Evolutionary conservation across 176 grass and related monocot genomes (phyloP), one percentile per base, ranked within the genome.

Genomic region (Zoysia pacifica): DNA sequence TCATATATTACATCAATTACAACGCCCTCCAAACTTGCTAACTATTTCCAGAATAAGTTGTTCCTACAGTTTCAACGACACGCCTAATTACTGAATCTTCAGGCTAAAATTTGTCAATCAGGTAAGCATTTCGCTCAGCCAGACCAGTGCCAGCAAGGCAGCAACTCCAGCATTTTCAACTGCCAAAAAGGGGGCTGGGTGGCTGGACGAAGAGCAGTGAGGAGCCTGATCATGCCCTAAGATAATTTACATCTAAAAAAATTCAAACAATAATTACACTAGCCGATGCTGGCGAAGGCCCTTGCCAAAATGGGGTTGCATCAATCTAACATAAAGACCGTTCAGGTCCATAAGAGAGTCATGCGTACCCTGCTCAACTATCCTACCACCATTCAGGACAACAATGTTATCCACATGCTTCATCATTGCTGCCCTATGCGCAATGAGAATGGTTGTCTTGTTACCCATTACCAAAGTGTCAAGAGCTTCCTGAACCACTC

Each of bases 231-330:
- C 65, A 71, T 67, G 81, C 59, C 73, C 80, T 78, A 85, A 72
- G 43, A 85, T 69, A 94, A 94, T 89, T 89, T 94, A 89, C 89
- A 91, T 47, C 72, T 88, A 87, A 70, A 60, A 80, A 92, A 77
- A 62, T 76, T 60, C 60, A 79, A 70, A 73, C 9, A 49, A 70
- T 80, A 91, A 75, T 88, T 92, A 96, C 93, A 96, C 86, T 80
- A 99, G 90, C 55, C 90, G 86, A 69, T 92, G 90, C 79, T 99
- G 97, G 48, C 93, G 88, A 68, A 99, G 87, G 72, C 97, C 93
- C 84, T 99, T 99, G 83, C 86, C 84, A 70, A 99, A 99, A 93
- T 99, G 97, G 66, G 97, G 97, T 83, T 99, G 97, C 97, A 99
- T 99, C 78, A 99, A 79, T 86, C 93, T 89, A 74, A 99, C 97